These are phyloP conservation scores for Aspergillus sp. DNA, from an alignment of 2,329 filamentous ascomycete genomes.

Conservation along the genomic window DNA sequence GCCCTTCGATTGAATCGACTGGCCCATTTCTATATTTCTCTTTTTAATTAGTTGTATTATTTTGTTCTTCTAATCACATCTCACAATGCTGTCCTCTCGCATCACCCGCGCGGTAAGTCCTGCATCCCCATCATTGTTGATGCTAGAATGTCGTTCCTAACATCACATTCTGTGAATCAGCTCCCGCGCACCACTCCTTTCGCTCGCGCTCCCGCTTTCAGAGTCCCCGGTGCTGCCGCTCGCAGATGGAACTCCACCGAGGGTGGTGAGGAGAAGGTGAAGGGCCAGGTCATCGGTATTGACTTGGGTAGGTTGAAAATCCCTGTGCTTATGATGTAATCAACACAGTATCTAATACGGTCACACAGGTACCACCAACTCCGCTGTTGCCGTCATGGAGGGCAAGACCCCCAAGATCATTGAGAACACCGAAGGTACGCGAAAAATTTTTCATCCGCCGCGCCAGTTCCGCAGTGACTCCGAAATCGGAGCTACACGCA, in stretches of 20 bases:
- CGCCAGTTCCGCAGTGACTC: conserved; percentile 10
- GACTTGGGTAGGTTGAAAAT: conserved; percentile 71
- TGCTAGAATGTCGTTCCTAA: conserved; percentile 3
- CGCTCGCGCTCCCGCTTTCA: conserved; percentile 67
- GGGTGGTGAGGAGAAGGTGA: conserved; percentile 75
- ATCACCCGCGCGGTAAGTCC: conserved; percentile 72
- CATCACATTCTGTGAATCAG: conserved; percentile 44
- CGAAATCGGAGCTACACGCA: background rate
- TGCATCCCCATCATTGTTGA: background rate
- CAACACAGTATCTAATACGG: conserved; percentile 17
- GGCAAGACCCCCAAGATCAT: conserved; percentile 94
- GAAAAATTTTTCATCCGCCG: conserved; percentile 15
- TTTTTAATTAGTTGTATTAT: conserved; percentile 39
- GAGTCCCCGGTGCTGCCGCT: conserved; percentile 72
- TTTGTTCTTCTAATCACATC: conserved; percentile 29
- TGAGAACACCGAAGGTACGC: conserved; percentile 89
- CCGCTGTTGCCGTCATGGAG: conserved; percentile 96
- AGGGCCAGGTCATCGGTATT: conserved; percentile 96
- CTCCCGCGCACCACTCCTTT: conserved; percentile 75
- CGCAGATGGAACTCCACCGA: conserved; percentile 55
- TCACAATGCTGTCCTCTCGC: conserved; percentile 71
- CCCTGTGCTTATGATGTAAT: background rate
- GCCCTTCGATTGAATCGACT: conserved; percentile 37
- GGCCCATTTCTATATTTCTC: conserved; percentile 30
- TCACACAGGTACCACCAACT: conserved; percentile 80